A percentile compares a stretch with the other conserved stretches of the same genome.
Evolutionary conservation across 805 yeast species (phyloP).

Genomic region (Saccharomycopsis selenospora): DNA sequence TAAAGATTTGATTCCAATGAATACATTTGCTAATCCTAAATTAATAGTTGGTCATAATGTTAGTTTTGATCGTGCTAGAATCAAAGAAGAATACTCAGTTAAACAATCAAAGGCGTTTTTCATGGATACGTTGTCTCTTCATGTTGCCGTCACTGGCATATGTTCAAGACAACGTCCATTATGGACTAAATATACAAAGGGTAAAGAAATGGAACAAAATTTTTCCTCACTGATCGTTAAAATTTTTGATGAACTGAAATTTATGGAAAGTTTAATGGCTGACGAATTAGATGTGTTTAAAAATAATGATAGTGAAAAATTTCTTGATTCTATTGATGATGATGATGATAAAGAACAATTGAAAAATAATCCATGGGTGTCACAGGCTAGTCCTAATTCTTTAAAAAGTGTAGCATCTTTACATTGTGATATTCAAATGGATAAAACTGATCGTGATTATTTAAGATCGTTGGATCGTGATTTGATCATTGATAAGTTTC

Average conservation of each 20-base stretch:
- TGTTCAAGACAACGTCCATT: constrained; percentile 83
- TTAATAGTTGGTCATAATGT: constrained; percentile 86
- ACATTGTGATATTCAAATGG: constrained; percentile 62
- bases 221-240: constrained; percentile 7
- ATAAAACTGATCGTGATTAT: constrained; percentile 59
- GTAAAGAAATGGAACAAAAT: constrained; percentile 21
- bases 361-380: constrained; percentile 74
- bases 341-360: constrained; percentile 27
- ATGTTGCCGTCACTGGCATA: constrained; percentile 84
- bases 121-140: constrained; percentile 89
- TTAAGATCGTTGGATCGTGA: constrained; percentile 51
- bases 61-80: constrained; percentile 83
- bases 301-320: constrained; percentile 9
- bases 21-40: constrained; percentile 38
- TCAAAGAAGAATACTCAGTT: constrained; percentile 74
- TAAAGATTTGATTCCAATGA: constrained; percentile 73
- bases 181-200: constrained; percentile 55
- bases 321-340: constrained; percentile 17
- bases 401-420: constrained; percentile 71
- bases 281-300: constrained; percentile 1
- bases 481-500: constrained; percentile 50
- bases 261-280: constrained; percentile 1
- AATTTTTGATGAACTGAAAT: constrained; percentile 23
- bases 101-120: constrained; percentile 64
- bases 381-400: constrained; percentile 68